Percentiles rank a stretch among this genome's conserved stretches.
Conservation (phyloP, 1,284 basidiomycete species). For the Pseudozyma flocculosa region DNA sequence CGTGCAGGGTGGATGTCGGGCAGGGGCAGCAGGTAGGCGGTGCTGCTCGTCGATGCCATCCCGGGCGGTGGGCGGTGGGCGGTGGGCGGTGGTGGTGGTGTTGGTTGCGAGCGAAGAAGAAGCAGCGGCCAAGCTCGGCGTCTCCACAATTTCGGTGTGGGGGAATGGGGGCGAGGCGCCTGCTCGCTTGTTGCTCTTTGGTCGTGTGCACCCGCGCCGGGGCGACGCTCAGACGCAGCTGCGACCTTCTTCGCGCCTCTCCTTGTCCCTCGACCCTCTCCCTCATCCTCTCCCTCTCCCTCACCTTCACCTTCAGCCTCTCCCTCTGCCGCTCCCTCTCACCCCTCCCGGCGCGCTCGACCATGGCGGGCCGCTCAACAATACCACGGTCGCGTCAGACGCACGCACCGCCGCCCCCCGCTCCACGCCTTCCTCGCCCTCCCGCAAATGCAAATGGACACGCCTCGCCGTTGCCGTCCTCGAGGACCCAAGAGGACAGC, state of each 20-base stretch:
- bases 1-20: slow-evolving; percentile 14
- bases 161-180: too few species aligned
- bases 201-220: too few species aligned
- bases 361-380: neutral
- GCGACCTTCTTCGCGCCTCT: too few species aligned
- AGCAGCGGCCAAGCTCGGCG: too few species aligned
- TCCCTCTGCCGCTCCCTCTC: too few species aligned
- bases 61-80: neutral
- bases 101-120: neutral
- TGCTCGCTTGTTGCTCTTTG: too few species aligned
- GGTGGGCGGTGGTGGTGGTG: neutral
- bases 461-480: neutral
- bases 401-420: neutral
- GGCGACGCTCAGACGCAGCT: too few species aligned
- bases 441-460: neutral
- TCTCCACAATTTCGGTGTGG: too few species aligned
- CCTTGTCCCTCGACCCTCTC: too few species aligned
- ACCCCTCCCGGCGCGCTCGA: too few species aligned
- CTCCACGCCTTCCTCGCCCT: neutral
- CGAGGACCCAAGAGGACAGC: neutral
- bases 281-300: neutral
- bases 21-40: slow-evolving; percentile 19
- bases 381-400: neutral
- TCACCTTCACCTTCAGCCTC: neutral
- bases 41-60: slow-evolving; percentile 4